Base-by-base conservation (phyloP, 1,139 yeast genomes). In the Kodamaea derodonti region DNA sequence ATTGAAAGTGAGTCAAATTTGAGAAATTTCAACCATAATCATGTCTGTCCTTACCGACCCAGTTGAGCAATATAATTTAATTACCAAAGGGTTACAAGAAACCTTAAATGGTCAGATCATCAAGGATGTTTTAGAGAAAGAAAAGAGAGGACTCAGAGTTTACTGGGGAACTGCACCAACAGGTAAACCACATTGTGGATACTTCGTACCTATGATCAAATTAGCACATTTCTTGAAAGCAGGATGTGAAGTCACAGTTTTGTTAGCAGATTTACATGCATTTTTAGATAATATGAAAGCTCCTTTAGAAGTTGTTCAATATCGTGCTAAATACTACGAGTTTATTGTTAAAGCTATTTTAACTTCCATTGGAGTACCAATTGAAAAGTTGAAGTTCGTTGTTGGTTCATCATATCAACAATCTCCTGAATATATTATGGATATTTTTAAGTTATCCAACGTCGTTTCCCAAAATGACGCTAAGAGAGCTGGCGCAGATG, bases 401-500 rank as follows among this genome's bases (percentile, higher is more conserved):
- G 72, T 79, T 27, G 99, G 99, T 18, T 84, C 95, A 6, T 80
- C 88, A 20, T 92, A 88, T 70, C 97, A 94, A 65, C 68, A 82
- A 41, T 63, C 75, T 15, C 74, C 80, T 10, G 78, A 84, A 25
- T 94, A 85, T 68, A 84, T 95, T 14, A 58, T 94, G 79, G 99
- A 94, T 54, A 65, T 92, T 34, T 94, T 88, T 75, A 79, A 79
- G 58, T 62, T 92, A 55, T 75, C 94, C 30, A 90, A 92, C 58
- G 61, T 69, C 30, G 95, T 86, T 20, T 80, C 95, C 16, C 96
- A 86, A 64, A 90, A 92, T 57, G 97, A 90, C 56, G 97, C 97
- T 47, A 87, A 87, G 69, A 81, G 98, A 61, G 99, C 99, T 1
- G 99, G 99, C 57, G 98, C 99, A 11, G 99, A 94, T 62, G 99